These are phyloP conservation scores for Aspergillus sp. DNA, from an alignment of 2,329 filamentous ascomycete genomes.

Conservation along the genomic window DNA sequence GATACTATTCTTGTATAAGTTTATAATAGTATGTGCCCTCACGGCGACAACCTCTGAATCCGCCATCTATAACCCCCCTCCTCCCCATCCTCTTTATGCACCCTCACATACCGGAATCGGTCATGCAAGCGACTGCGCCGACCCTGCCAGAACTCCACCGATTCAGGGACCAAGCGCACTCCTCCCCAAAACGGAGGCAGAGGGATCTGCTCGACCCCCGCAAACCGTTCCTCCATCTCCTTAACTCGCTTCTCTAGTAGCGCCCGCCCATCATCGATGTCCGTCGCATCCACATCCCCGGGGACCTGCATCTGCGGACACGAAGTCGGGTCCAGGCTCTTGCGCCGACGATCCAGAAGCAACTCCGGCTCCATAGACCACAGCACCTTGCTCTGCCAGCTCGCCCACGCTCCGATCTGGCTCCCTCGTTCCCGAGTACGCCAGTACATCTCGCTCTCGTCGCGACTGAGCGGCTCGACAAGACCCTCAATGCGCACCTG, in stretches of 20 bases:
- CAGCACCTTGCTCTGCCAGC: constrained; percentile 79
- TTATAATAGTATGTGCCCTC: constrained; percentile 9
- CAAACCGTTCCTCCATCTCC: constrained; percentile 75
- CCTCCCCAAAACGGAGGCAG: constrained; percentile 96
- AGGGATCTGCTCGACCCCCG: constrained; percentile 75
- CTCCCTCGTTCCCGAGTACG: constrained; percentile 72
- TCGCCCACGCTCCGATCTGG: constrained; percentile 90
- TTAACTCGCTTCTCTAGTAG: constrained; percentile 75
- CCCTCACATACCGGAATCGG: constrained; percentile 79
- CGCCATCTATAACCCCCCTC: constrained; percentile 48
- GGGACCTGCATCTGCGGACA: constrained; percentile 28
- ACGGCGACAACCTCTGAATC: constrained; percentile 45
- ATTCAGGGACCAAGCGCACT: constrained; percentile 77
- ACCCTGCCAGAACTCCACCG: constrained; percentile 96
- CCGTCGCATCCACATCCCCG: constrained; percentile 33
- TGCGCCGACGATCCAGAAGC: constrained; percentile 27
- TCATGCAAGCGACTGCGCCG: constrained; percentile 88
- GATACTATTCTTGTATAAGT: background rate
- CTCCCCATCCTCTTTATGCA: constrained; percentile 58
- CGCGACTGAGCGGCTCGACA: constrained; percentile 64
- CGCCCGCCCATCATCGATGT: constrained; percentile 66
- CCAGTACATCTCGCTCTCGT: constrained; percentile 71
- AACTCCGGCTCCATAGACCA: constrained; percentile 38
- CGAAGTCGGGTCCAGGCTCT: constrained; percentile 23
- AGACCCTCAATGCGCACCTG: constrained; percentile 88